phyloP scores from a whole-genome alignment of 2,329 filamentous ascomycete species.

The Cytospora leucostoma region DNA sequence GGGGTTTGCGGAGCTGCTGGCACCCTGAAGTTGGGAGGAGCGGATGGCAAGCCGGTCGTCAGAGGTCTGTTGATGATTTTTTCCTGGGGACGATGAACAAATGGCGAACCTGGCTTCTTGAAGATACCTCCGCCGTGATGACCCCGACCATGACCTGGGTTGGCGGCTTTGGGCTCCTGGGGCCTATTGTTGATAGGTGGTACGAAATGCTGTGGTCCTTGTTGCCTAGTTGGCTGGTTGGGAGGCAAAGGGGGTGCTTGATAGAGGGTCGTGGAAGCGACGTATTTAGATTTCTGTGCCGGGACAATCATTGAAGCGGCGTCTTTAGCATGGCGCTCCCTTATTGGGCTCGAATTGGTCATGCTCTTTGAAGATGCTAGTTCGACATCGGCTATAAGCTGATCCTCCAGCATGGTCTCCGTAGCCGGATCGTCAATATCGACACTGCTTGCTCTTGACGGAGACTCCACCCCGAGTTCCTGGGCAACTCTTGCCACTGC shows the following conservation, averaged over 20 bases:
- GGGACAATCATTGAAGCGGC: neutral
- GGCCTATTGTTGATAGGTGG: neutral
- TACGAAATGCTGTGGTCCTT: neutral
- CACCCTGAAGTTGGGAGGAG: slow-evolving; percentile 16
- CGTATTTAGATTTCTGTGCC: neutral
- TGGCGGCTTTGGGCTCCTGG: neutral
- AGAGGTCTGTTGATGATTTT: neutral
- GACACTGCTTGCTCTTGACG: slow-evolving; percentile 21
- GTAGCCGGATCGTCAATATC: slow-evolving; percentile 18
- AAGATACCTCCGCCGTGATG: slow-evolving; percentile 1
- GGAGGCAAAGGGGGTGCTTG: neutral
- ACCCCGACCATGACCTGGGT: neutral
- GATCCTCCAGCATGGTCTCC: slow-evolving; percentile 18
- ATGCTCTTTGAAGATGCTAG: slow-evolving; percentile 15
- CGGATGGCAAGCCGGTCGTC: neutral
- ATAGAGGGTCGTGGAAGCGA: neutral
- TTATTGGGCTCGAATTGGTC: neutral
- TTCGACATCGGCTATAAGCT: slow-evolving; percentile 21
- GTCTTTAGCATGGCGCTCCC: slow-evolving; percentile 2
- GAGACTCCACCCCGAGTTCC: slow-evolving; percentile 6
- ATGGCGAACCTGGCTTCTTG: slow-evolving; percentile 16
- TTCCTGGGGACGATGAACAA: neutral
- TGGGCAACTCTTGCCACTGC: slow-evolving; percentile 14
- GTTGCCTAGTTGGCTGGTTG: neutral
- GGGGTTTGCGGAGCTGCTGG: neutral